Conservation (phyloP, 441 rosid genomes). For the Populus trichocarpa region DNA sequence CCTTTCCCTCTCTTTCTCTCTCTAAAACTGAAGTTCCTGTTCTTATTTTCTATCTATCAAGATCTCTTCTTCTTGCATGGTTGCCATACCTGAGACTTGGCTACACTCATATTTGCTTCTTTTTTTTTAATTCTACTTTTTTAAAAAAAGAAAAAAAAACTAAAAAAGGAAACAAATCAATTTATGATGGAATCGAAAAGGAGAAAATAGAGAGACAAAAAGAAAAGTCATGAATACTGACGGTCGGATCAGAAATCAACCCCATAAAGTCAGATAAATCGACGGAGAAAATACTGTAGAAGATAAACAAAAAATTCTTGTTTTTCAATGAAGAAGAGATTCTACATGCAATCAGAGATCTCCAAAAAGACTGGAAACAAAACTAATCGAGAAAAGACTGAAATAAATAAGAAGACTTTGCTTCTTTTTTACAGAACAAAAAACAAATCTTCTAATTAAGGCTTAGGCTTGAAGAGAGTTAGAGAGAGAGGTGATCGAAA, state of each 20-base stretch:
- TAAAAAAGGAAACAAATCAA: background rate
- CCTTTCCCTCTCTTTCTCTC: background rate
- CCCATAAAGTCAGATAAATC: conserved; percentile 24
- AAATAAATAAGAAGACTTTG: no score
- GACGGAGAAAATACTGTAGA: background rate
- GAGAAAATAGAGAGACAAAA: background rate
- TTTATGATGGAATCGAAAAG: background rate
- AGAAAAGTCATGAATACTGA: background rate
- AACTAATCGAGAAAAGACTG: no score
- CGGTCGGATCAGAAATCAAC: conserved; percentile 20
- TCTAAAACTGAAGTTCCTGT: background rate
- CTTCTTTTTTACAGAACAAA: background rate
- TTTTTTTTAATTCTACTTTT: background rate
- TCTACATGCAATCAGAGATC: background rate
- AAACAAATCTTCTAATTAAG: background rate
- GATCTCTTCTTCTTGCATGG: conserved; percentile 96
- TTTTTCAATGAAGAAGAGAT: background rate
- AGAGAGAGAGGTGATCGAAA: no score
- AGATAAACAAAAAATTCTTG: background rate
- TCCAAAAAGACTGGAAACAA: background rate
- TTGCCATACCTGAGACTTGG: conserved; percentile 97
- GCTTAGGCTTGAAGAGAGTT: background rate
- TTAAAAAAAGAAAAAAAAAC: background rate
- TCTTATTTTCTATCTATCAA: conserved; percentile 28
- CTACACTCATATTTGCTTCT: conserved; percentile 47